Evolutionary conservation across 192 early-diverging fungal genomes (phyloP).

Genomic region (Backusella parvicylindrica): DNA sequence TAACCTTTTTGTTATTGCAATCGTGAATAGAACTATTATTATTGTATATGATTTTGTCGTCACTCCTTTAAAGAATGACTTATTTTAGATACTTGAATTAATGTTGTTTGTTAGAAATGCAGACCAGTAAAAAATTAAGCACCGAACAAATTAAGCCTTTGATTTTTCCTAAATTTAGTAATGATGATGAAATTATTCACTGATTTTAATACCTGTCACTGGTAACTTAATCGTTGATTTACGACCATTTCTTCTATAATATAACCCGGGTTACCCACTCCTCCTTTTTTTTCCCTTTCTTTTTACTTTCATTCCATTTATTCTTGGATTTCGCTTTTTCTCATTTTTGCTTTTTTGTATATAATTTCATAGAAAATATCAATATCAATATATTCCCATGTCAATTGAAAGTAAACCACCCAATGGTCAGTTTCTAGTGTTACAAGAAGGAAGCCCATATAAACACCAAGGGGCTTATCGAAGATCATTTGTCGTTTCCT

Average conservation of each 20-base stretch:
- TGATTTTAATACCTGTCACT: not conserved
- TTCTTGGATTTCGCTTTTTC: not conserved
- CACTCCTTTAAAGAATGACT: not conserved
- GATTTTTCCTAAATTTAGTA: not conserved
- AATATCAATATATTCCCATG: not conserved
- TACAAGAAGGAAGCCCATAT: not conserved
- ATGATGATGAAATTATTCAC: not conserved
- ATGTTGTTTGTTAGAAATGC: not conserved
- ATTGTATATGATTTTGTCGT: not conserved
- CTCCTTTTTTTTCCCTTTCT: not conserved
- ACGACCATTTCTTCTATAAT: not conserved
- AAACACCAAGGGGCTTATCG: not conserved
- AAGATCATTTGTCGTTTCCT: not conserved
- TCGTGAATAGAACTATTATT: not conserved
- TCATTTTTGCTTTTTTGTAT: not conserved
- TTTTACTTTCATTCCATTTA: not conserved
- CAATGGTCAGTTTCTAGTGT: not conserved
- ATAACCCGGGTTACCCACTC: not conserved
- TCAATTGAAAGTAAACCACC: not conserved
- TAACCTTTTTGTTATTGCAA: not conserved
- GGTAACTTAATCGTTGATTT: not conserved
- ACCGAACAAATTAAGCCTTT: constrained; percentile 5
- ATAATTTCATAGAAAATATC: not conserved
- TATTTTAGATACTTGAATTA: not conserved
- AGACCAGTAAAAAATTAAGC: not conserved